Percentiles rank a stretch among this genome's conserved stretches.
Conservation (phyloP, 441 rosid genomes). For the Euphorbia neoarborescens region DNA sequence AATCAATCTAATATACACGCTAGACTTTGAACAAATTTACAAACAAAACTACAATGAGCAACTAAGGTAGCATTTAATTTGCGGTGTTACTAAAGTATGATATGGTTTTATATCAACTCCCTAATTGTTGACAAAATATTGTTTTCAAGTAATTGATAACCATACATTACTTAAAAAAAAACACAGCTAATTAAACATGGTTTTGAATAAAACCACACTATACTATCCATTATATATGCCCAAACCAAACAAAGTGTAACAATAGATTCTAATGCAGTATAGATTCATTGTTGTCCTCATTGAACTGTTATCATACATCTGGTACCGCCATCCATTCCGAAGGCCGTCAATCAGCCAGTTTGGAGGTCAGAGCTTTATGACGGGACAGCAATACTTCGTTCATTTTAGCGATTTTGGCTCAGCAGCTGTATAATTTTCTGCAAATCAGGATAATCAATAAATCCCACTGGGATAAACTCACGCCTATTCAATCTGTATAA, state of each 20-base stretch:
- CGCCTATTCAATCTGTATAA: neutral
- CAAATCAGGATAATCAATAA: conserved; percentile 2
- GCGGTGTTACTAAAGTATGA: no score
- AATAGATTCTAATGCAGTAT: no score
- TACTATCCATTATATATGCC: no score
- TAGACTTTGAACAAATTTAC: neutral
- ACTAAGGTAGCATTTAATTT: conserved; percentile 6
- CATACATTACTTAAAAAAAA: no score
- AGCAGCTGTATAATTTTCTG: conserved; percentile 60
- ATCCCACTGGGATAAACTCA: neutral
- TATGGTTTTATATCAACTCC: no score
- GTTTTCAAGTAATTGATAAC: no score
- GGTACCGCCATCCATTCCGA: neutral
- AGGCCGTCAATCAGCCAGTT: conserved; percentile 23
- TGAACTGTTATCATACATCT: no score
- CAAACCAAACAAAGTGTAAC: no score
- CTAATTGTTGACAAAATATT: no score
- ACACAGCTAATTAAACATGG: no score
- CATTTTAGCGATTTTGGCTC: conserved; percentile 60
- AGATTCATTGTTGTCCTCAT: no score
- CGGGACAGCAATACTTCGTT: conserved; percentile 49
- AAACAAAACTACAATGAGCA: neutral
- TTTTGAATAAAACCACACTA: no score
- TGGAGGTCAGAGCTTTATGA: conserved; percentile 36
- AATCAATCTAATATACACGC: neutral